These are phyloP conservation scores for Phytophthora nicotianae DNA, from an alignment of 352 stramenopile genomes.

Conservation along the genomic window DNA sequence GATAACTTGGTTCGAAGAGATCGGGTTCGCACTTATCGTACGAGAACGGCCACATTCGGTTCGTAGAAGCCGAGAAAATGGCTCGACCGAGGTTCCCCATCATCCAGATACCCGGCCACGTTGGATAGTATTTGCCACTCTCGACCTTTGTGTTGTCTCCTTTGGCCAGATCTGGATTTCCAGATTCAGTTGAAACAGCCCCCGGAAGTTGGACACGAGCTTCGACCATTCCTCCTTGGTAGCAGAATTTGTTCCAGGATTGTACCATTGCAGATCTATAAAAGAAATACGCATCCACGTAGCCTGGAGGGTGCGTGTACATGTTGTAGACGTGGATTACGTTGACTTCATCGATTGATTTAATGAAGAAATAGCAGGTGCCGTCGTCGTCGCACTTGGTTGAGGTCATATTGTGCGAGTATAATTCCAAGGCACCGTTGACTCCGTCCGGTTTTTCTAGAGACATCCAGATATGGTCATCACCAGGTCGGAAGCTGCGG, in stretches of 20 bases:
- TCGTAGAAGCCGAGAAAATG: slow-evolving; percentile 90
- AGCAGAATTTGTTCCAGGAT: slow-evolving; percentile 96
- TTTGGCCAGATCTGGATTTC: slow-evolving; percentile 45
- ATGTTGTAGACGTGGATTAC: slow-evolving; percentile 56
- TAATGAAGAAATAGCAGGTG: slow-evolving; percentile 54
- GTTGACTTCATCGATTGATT: slow-evolving; percentile 41
- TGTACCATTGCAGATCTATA: slow-evolving; percentile 88
- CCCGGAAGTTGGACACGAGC: slow-evolving; percentile 88
- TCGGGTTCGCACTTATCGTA: slow-evolving; percentile 87
- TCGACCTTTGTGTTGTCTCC: slow-evolving; percentile 41
- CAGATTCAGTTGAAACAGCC: slow-evolving; percentile 49
- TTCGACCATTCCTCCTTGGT: slow-evolving; percentile 93
- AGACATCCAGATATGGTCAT: slow-evolving; percentile 94
- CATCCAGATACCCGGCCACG: slow-evolving; percentile 94
- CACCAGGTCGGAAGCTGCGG: slow-evolving; percentile 88
- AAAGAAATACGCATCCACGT: slow-evolving; percentile 46
- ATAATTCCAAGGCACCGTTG: slow-evolving; percentile 90
- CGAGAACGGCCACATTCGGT: slow-evolving; percentile 94
- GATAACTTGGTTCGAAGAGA: slow-evolving; percentile 42
- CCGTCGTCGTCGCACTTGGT: slow-evolving; percentile 48
- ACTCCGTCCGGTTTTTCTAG: slow-evolving; percentile 93
- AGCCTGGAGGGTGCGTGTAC: slow-evolving; percentile 53
- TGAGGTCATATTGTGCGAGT: slow-evolving; percentile 81
- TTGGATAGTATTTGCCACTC: slow-evolving; percentile 64
- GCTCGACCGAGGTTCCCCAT: slow-evolving; percentile 92